These are phyloP conservation scores for Theobroma grandiflorum DNA, from an alignment of 441 rosid species.

Conservation along the genomic window DNA sequence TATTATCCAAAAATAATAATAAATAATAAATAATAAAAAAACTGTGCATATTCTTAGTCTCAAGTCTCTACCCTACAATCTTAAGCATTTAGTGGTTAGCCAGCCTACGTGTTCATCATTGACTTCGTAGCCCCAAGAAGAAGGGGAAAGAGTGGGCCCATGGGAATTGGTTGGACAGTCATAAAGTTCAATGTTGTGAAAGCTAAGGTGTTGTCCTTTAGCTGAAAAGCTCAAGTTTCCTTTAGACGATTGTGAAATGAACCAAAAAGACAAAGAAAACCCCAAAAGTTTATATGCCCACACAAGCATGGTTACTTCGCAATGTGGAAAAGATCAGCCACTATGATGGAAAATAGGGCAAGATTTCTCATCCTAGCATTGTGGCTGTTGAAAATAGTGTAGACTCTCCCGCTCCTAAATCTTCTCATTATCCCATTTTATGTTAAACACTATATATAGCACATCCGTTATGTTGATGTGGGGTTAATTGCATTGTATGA, in stretches of 20 bases:
- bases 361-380: background rate
- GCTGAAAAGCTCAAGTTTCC: background rate
- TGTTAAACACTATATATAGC: background rate
- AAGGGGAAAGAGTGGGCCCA: background rate
- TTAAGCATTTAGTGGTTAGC: too few relatives aligned
- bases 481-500: background rate
- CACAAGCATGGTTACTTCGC: background rate
- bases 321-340: conserved; percentile 6
- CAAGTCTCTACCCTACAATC: background rate
- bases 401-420: background rate
- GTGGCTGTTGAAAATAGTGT: background rate
- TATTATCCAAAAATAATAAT: too few relatives aligned
- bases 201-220: background rate
- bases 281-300: background rate
- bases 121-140: background rate
- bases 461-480: background rate
- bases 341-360: background rate
- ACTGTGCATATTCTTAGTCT: too few relatives aligned
- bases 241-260: background rate
- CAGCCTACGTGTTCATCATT: too few relatives aligned
- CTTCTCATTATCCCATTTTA: background rate
- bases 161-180: conserved; percentile 18
- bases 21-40: too few relatives aligned
- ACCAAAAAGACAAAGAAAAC: background rate
- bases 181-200: background rate